Conservation (phyloP, 768 basidiomycete species). For the Boletus edulis region DNA sequence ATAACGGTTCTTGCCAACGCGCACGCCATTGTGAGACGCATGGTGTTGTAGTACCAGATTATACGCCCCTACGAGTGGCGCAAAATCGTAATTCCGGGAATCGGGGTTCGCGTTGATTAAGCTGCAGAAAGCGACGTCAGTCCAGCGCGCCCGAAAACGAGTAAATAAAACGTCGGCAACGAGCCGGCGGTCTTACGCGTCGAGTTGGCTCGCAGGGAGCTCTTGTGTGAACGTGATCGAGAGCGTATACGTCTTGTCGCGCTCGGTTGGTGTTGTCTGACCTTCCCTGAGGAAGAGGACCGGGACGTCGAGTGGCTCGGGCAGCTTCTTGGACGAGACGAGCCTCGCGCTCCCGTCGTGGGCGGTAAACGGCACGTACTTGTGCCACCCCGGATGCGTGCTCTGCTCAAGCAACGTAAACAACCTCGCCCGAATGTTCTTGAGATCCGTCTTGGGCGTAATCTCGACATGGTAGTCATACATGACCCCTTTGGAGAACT, state of each 20-base stretch:
- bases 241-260: slow-evolving; percentile 37
- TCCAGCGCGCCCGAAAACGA: background rate
- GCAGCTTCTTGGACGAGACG: slow-evolving; percentile 39
- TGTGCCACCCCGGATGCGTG: slow-evolving; percentile 34
- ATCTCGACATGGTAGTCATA: slow-evolving; percentile 46
- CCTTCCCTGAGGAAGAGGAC: slow-evolving; percentile 43
- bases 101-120: slow-evolving; percentile 37
- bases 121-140: slow-evolving; percentile 22
- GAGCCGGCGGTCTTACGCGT: slow-evolving; percentile 28
- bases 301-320: slow-evolving; percentile 33
- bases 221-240: slow-evolving; percentile 32
- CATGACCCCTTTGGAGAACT: slow-evolving; percentile 37
- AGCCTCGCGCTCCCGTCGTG: slow-evolving; percentile 45
- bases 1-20: slow-evolving; percentile 49
- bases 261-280: slow-evolving; percentile 29
- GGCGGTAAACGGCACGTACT: slow-evolving; percentile 31
- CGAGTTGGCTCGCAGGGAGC: slow-evolving; percentile 30
- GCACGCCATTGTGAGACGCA: slow-evolving; percentile 42
- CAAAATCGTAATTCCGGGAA: slow-evolving; percentile 39
- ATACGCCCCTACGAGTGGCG: slow-evolving; percentile 43
- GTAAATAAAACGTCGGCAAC: background rate
- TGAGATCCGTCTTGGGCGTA: slow-evolving; percentile 34
- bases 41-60: slow-evolving; percentile 47
- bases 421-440: slow-evolving; percentile 39
- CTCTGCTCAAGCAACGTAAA: slow-evolving; percentile 43